phyloP scores from a whole-genome alignment of 495 filamentous ascomycete species.

The Tetracladium marchalianum region DNA sequence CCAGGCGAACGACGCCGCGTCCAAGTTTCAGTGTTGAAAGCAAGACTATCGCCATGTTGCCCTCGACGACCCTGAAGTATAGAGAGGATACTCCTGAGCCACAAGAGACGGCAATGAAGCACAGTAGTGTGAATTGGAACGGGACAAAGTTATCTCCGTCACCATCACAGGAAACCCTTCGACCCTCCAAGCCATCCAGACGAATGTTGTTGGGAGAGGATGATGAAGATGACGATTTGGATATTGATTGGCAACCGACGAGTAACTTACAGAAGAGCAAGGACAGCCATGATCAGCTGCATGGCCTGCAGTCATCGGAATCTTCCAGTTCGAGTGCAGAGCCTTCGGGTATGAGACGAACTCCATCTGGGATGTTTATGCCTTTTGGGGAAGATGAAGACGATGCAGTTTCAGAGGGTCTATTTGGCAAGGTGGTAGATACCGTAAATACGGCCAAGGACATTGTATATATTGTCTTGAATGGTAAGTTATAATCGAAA shows the following conservation, averaged over 20 bases:
- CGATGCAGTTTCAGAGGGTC: constrained; percentile 35
- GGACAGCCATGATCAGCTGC: constrained; percentile 27
- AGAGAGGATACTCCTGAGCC: constrained; percentile 69
- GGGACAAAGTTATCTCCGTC: constrained; percentile 33
- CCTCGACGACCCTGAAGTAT: constrained; percentile 87
- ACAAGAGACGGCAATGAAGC: constrained; percentile 45
- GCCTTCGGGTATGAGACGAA: constrained; percentile 52
- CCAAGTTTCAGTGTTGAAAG: constrained; percentile 50
- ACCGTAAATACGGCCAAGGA: constrained; percentile 94
- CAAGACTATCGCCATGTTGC: constrained; percentile 88
- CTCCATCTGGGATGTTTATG: constrained; percentile 78
- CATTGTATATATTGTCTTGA: constrained; percentile 96
- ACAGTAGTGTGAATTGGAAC: constrained; percentile 39
- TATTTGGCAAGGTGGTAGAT: constrained; percentile 80
- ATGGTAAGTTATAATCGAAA: constrained; percentile 31
- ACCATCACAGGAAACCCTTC: constrained; percentile 60
- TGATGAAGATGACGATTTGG: constrained; percentile 53
- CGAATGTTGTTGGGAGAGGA: constrained; percentile 54
- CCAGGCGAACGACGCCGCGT: constrained; percentile 24
- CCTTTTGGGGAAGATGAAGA: constrained; percentile 69
- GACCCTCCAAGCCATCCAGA: constrained; percentile 58
- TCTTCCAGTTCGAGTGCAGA: constrained; percentile 26
- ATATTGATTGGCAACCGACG: constrained; percentile 36
- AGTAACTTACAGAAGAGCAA: constrained; percentile 22
- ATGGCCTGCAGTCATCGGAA: constrained; percentile 12